A percentile compares a stretch with the other conserved stretches of the same genome.
Evolutionary conservation across 371 early-diverging fungal species (phyloP).

Genomic region (Rhizopus stolonifer): DNA sequence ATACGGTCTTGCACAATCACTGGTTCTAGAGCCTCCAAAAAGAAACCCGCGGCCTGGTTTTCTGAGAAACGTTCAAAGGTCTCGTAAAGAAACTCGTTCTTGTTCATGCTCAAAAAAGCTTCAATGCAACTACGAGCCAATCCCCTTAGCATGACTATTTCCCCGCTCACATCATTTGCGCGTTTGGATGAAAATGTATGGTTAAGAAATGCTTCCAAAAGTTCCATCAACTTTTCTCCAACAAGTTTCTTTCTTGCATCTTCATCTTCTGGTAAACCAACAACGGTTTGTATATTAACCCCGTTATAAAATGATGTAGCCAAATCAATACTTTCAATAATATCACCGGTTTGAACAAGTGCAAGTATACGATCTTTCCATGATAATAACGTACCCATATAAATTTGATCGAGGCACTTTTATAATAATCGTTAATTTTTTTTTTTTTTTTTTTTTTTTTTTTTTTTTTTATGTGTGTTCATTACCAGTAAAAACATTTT

Average conservation of each 20-base stretch:
- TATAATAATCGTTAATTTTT: neutral
- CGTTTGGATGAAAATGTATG: conserved; percentile 63
- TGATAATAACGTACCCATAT: conserved; percentile 65
- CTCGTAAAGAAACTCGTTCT: conserved; percentile 69
- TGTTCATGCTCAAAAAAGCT: conserved; percentile 67
- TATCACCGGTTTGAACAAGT: conserved; percentile 70
- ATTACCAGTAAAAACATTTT: conserved; percentile 68
- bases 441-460: no score
- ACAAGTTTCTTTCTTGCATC: conserved; percentile 56
- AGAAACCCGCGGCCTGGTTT: conserved; percentile 52
- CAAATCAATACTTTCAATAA: conserved; percentile 67
- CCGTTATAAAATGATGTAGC: conserved; percentile 71
- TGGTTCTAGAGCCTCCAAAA: conserved; percentile 67
- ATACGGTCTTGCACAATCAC: conserved; percentile 64
- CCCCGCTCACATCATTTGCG: conserved; percentile 41
- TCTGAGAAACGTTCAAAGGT: conserved; percentile 73
- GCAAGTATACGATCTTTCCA: conserved; percentile 80
- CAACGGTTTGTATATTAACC: conserved; percentile 57
- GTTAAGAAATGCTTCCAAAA: conserved; percentile 65
- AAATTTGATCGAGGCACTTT: conserved; percentile 69
- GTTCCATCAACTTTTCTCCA: conserved; percentile 66
- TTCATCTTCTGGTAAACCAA: conserved; percentile 72
- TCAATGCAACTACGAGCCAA: conserved; percentile 64
- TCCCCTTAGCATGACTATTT: conserved; percentile 49
- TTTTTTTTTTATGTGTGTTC: no score